A percentile compares a stretch with the other conserved stretches of the same genome.
Evolutionary conservation across 352 stramenopile genomes (phyloP).

Genomic region (Thalassiosira livingstoniorum): DNA sequence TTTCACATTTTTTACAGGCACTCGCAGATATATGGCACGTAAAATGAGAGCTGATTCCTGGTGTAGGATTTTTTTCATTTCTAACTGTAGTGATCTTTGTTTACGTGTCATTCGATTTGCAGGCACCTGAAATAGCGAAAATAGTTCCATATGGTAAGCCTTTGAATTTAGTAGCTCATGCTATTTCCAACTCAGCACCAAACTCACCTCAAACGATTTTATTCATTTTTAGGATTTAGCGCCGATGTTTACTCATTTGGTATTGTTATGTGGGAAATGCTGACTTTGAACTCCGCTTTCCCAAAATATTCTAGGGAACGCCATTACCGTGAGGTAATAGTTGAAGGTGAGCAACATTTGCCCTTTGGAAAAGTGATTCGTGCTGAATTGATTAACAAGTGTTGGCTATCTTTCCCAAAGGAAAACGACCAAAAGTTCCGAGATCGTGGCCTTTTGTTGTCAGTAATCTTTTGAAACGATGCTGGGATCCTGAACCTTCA

Average conservation of each 20-base stretch:
- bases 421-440: slow-evolving; percentile 58
- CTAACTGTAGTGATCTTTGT: too few species aligned
- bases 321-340: slow-evolving; percentile 69
- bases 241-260: slow-evolving; percentile 80
- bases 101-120: too few species aligned
- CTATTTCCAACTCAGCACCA: neutral
- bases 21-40: slow-evolving; percentile 90
- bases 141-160: slow-evolving; percentile 86
- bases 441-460: slow-evolving; percentile 62
- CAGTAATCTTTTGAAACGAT: slow-evolving; percentile 62
- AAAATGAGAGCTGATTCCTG: too few species aligned
- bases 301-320: slow-evolving; percentile 62
- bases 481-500: slow-evolving; percentile 54
- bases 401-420: too few species aligned
- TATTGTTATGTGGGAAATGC: slow-evolving; percentile 79
- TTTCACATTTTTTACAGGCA: too few species aligned
- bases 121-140: slow-evolving; percentile 85
- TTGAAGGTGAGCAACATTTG: slow-evolving; percentile 53
- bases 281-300: slow-evolving; percentile 72
- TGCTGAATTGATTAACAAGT: too few species aligned
- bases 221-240: slow-evolving; percentile 49
- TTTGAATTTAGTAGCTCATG: neutral
- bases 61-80: too few species aligned
- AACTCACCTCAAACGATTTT: neutral
- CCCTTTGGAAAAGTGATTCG: too few species aligned